phyloP scores from a whole-genome alignment of 2,329 filamentous ascomycete species.

The Raffaelea albimanens region DNA sequence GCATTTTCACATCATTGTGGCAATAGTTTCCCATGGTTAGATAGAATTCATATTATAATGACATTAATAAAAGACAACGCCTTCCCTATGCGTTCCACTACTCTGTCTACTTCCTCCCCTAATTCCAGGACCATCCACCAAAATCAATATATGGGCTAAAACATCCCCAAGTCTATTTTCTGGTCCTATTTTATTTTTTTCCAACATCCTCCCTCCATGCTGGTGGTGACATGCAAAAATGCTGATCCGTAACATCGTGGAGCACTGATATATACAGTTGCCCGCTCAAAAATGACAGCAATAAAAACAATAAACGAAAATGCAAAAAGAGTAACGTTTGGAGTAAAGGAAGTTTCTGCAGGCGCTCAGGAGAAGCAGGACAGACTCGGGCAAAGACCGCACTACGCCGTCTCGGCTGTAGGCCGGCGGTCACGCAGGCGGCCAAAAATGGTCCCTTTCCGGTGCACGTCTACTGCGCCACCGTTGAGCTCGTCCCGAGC shows the following conservation, averaged over 20 bases:
- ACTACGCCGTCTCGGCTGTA: slow-evolving; percentile 20
- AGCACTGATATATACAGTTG: no score
- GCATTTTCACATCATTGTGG: no score
- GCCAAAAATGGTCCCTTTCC: slow-evolving; percentile 38
- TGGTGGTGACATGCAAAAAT: neutral
- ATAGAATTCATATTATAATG: no score
- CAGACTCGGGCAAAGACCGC: slow-evolving; percentile 5
- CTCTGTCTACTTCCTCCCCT: no score
- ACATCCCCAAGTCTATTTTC: no score
- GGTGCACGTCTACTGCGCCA: slow-evolving; percentile 19
- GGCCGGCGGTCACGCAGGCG: slow-evolving; percentile 28
- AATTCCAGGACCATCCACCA: no score
- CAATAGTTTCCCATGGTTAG: no score
- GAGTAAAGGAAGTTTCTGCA: no score
- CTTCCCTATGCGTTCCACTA: no score
- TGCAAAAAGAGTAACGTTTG: neutral
- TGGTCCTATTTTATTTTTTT: neutral
- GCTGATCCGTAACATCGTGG: neutral
- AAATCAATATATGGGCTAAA: no score
- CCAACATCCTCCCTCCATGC: neutral
- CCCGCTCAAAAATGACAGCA: neutral
- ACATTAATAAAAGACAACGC: no score
- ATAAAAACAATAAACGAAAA: neutral
- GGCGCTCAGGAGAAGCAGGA: neutral
- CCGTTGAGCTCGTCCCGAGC: slow-evolving; percentile 12